A percentile compares a stretch with the other conserved stretches of the same genome.
phyloP scores from a whole-genome alignment of 2,329 filamentous ascomycete genomes.

The Zasmidium cellare region DNA sequence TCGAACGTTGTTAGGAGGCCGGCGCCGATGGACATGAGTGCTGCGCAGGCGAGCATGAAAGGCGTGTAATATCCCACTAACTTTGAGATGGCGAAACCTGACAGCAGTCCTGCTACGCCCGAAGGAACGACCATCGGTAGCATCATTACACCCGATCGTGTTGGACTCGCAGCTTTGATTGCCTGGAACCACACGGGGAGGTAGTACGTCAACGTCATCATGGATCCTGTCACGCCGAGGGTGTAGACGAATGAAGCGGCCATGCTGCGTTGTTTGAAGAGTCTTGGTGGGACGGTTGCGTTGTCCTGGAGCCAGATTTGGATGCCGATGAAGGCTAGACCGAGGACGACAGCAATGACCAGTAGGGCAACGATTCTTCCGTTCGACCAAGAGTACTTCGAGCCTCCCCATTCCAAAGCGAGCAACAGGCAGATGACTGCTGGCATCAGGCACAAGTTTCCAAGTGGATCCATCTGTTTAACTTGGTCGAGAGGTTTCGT shows the following conservation, averaged over 20 bases:
- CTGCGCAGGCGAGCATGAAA: conserved; percentile 42
- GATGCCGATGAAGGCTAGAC: conserved; percentile 42
- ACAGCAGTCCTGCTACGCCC: conserved; percentile 36
- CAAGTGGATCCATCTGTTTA: neutral
- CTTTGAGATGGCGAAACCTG: conserved; percentile 33
- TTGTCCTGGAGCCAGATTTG: conserved; percentile 44
- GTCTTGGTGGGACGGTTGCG: conserved; percentile 48
- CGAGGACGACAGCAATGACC: conserved; percentile 46
- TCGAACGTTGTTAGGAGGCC: conserved; percentile 47
- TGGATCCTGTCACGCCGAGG: neutral
- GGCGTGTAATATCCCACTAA: conserved; percentile 50
- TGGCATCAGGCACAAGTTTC: conserved; percentile 28
- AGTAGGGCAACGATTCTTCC: conserved; percentile 46
- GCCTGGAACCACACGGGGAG: conserved; percentile 6
- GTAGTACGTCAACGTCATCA: neutral
- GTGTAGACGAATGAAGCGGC: conserved; percentile 21
- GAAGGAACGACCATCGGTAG: conserved; percentile 47
- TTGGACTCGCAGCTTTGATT: conserved; percentile 47
- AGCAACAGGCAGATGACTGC: conserved; percentile 45
- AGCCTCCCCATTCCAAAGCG: conserved; percentile 52
- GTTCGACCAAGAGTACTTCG: conserved; percentile 42
- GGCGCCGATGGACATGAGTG: conserved; percentile 47
- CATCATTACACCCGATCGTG: conserved; percentile 51
- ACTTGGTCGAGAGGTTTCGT: neutral
- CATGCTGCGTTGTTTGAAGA: conserved; percentile 48